These are phyloP conservation scores for Adiantum capillusveneris DNA, from an alignment of 75 land plant species.

Conservation along the genomic window DNA sequence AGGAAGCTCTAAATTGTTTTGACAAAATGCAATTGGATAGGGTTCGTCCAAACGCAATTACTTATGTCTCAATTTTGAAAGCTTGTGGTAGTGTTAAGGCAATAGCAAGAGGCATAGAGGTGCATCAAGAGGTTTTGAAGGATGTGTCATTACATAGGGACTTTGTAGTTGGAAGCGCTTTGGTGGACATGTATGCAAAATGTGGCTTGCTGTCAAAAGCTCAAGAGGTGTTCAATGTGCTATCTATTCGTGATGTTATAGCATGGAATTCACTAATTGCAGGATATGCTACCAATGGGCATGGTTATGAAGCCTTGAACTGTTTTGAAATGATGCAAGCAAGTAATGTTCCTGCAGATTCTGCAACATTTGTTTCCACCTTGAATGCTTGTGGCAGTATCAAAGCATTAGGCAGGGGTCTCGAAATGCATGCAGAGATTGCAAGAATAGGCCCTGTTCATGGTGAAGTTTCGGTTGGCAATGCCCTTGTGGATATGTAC, in stretches of 20 bases:
- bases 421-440: constrained; percentile 21
- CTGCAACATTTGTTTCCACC: constrained; percentile 22
- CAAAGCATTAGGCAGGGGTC: constrained; percentile 17
- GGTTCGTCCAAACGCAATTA: constrained; percentile 7
- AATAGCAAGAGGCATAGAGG: constrained; percentile 20
- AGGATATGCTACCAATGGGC: constrained; percentile 29
- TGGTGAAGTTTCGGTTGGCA: constrained; percentile 15
- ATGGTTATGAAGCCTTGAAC: constrained; percentile 17
- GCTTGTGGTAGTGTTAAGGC: constrained; percentile 28
- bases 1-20: constrained; percentile 2
- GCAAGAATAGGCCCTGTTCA: constrained; percentile 14
- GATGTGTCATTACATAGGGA: constrained; percentile 14
- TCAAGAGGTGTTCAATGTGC: constrained; percentile 22
- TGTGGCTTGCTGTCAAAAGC: constrained; percentile 34
- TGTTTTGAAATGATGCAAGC: constrained; percentile 21
- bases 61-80: constrained; percentile 21
- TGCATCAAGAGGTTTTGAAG: constrained; percentile 21
- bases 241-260: constrained; percentile 16
- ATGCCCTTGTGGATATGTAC: constrained; percentile 41
- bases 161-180: constrained; percentile 18
- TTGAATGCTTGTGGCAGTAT: constrained; percentile 30
- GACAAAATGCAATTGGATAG: constrained; percentile 3
- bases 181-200: constrained; percentile 43
- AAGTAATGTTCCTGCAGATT: constrained; percentile 23
- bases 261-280: constrained; percentile 39